Evolutionary conservation across 768 basidiomycete species (phyloP).

Genomic region (Mycena haematopus): DNA sequence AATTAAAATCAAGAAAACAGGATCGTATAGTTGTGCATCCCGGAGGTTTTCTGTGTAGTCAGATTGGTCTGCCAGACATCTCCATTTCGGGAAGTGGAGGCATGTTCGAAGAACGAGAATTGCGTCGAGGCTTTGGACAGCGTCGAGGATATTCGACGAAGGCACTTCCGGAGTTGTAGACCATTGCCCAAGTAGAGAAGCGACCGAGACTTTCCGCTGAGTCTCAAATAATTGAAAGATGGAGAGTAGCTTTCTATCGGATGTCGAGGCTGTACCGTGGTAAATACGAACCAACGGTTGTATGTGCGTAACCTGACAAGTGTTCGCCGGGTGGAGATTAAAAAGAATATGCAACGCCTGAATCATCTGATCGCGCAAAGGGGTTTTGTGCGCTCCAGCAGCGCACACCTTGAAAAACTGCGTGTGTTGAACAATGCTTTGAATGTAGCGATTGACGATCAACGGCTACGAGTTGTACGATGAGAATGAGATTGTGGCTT

Average conservation of each 20-base stretch:
- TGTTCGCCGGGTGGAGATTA: constrained; percentile 76
- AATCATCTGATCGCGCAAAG: constrained; percentile 55
- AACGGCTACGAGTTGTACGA: constrained; percentile 57
- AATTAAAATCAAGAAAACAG: constrained; percentile 74
- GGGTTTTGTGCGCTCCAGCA: constrained; percentile 27
- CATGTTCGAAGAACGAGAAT: constrained; percentile 72
- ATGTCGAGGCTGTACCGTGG: constrained; percentile 66
- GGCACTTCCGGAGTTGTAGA: constrained; percentile 51
- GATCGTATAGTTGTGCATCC: constrained; percentile 72
- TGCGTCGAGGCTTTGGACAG: constrained; percentile 75
- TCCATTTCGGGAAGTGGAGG: constrained; percentile 72
- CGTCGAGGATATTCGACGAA: constrained; percentile 62
- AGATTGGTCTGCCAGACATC: constrained; percentile 51
- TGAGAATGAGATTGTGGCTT: neutral
- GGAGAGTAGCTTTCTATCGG: constrained; percentile 73
- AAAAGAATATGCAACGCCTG: constrained; percentile 72
- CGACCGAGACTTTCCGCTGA: constrained; percentile 69
- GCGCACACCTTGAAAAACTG: constrained; percentile 60
- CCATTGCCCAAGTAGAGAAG: constrained; percentile 71
- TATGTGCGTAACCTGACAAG: constrained; percentile 85
- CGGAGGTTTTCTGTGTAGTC: constrained; percentile 34
- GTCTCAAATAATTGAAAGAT: constrained; percentile 82
- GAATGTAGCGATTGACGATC: constrained; percentile 76
- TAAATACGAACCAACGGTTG: constrained; percentile 81
- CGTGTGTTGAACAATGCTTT: constrained; percentile 74